phyloP scores from a whole-genome alignment of 805 yeast genomes.

The Wickerhamomyces sydowiorum region DNA sequence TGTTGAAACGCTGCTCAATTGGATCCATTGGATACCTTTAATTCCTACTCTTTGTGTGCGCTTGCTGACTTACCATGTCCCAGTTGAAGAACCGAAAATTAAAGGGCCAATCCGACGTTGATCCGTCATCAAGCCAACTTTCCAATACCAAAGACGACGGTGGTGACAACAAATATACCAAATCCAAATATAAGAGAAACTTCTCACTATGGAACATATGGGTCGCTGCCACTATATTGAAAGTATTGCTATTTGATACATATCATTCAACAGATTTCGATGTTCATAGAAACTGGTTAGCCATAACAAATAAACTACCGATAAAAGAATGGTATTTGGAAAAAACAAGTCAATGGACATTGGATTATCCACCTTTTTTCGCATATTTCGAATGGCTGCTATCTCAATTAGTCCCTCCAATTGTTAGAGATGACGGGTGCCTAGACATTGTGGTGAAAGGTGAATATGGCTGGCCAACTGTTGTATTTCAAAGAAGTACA shows the following conservation, averaged over 20 bases:
- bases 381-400: slow-evolving; percentile 90
- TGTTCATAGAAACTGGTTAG: slow-evolving; percentile 96
- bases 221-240: slow-evolving; percentile 56
- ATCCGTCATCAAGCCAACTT: no score
- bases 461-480: slow-evolving; percentile 68
- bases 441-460: slow-evolving; percentile 63
- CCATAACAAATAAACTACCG: slow-evolving; percentile 77
- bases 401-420: slow-evolving; percentile 61
- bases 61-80: slow-evolving; percentile 4
- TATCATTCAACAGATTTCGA: slow-evolving; percentile 96
- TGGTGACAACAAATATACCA: background rate
- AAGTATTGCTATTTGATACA: slow-evolving; percentile 62
- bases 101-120: background rate
- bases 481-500: slow-evolving; percentile 74
- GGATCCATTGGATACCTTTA: no score
- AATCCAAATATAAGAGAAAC: slow-evolving; percentile 16
- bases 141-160: no score
- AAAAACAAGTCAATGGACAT: slow-evolving; percentile 78
- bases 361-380: slow-evolving; percentile 96
- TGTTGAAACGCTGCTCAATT: no score
- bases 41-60: no score
- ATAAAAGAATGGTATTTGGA: slow-evolving; percentile 79
- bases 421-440: slow-evolving; percentile 70
- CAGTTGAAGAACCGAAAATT: slow-evolving; percentile 10
- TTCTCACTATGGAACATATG: slow-evolving; percentile 61